Percentiles rank a stretch among this genome's conserved stretches.
phyloP scores from a whole-genome alignment of 768 basidiomycete species.

The Trametes coccinea region DNA sequence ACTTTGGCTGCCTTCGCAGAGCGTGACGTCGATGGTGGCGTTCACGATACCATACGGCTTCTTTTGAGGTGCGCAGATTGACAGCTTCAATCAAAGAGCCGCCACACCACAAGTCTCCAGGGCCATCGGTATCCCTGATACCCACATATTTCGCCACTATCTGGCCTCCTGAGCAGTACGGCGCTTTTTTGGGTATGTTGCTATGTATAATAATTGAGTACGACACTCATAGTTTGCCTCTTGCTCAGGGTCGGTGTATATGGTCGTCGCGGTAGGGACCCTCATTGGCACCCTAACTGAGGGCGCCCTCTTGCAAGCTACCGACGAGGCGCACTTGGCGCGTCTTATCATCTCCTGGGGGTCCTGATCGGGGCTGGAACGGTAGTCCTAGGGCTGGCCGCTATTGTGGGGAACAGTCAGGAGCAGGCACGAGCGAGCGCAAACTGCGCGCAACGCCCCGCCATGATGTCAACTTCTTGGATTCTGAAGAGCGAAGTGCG shows the following conservation, averaged over 20 bases:
- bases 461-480: too few relatives aligned
- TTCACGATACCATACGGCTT: constrained; percentile 35
- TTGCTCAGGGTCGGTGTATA: constrained; percentile 29
- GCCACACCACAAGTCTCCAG: constrained; percentile 8
- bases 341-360: constrained; percentile 33
- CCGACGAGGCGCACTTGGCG: constrained; percentile 27
- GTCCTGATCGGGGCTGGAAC: constrained; percentile 25
- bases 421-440: neutral
- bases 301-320: constrained; percentile 30
- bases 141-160: constrained; percentile 35
- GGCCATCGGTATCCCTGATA: constrained; percentile 30
- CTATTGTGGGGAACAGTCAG: neutral
- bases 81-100: too few relatives aligned
- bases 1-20: constrained; percentile 33
- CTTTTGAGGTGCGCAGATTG: constrained; percentile 28
- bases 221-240: neutral
- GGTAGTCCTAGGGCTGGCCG: constrained; percentile 1
- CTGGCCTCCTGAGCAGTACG: constrained; percentile 30
- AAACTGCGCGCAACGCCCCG: neutral
- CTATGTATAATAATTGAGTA: neutral
- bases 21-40: constrained; percentile 26
- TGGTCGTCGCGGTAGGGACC: constrained; percentile 31
- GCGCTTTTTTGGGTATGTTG: constrained; percentile 33
- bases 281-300: constrained; percentile 36
- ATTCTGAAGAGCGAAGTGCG: neutral